These are phyloP conservation scores for Grosmannia huntii DNA, from an alignment of 2,329 filamentous ascomycete species.

Conservation along the genomic window DNA sequence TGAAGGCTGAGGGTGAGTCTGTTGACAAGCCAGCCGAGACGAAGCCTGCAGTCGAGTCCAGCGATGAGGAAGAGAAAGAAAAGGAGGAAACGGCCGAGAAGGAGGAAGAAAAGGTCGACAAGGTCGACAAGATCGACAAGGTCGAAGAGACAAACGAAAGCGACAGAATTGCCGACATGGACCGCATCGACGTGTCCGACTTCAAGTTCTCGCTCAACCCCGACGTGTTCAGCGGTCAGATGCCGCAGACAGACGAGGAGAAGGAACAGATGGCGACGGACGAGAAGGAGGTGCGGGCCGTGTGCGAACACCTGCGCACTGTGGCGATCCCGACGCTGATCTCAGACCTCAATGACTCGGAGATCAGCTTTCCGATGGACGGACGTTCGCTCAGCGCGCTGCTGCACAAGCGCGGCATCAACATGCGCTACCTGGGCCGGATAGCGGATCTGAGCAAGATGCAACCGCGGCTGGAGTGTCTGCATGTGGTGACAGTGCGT, in stretches of 20 bases:
- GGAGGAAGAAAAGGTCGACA: too few species aligned
- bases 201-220: constrained; percentile 88
- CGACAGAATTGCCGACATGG: too few species aligned
- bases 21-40: too few species aligned
- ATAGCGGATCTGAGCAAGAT: constrained; percentile 54
- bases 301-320: constrained; percentile 63
- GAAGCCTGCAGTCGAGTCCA: too few species aligned
- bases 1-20: constrained; percentile 21
- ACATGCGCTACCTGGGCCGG: constrained; percentile 87
- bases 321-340: constrained; percentile 76
- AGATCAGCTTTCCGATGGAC: constrained; percentile 97
- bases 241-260: constrained; percentile 80
- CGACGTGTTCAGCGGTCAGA: constrained; percentile 87
- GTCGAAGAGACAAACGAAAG: too few species aligned
- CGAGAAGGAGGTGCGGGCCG: constrained; percentile 76
- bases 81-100: neutral
- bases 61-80: neutral
- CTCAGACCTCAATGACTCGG: constrained; percentile 77
- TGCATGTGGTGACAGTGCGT: constrained; percentile 66
- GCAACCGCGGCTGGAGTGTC: constrained; percentile 59
- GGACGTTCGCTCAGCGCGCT: constrained; percentile 80
- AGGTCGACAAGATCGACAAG: too few species aligned
- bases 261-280: constrained; percentile 73
- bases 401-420: constrained; percentile 94
- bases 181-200: constrained; percentile 71